Evolutionary conservation across 2,329 filamentous ascomycete species (phyloP), one percentile per base, ranked within the genome.

Genomic region (Nigrospora sphaerica): DNA sequence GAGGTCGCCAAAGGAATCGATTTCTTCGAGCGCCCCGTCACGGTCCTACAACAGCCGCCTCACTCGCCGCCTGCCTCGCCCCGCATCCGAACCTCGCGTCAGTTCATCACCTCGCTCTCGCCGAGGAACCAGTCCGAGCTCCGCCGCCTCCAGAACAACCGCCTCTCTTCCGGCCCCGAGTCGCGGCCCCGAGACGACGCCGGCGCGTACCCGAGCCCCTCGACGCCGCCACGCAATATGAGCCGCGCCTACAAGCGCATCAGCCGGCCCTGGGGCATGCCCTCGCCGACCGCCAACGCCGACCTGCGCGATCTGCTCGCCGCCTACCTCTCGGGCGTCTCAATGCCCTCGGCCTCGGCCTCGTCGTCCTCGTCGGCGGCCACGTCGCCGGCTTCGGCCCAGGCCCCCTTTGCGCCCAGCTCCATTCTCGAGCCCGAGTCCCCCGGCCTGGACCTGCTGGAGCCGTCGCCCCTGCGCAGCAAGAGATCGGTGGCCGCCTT

Each of bases 1-100:
- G 47, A 54, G 6, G 58, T 61, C 6, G 47, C 57, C 14, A 50
- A 56, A 49, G 58, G 53, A 31, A 60, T 61, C 46, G 54, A 58
- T 35, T 49, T 58, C 42, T 61, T 61, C 45, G 55, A 53, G 23
- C 52, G 50, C 1, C 54, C 50, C 7, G 16, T 36, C 31, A 19
- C 40, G 13, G 32, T 40, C 37, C 16, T 38, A 17, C 31, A 28
- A 16, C 6, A 32, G 39, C 16, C 37, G 5, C 16, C 19, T 14
- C 12, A 11, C n/a, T 37, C 32, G 40, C 46, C 46, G 16, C 23
- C 42, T 9, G 44, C 45, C n/a, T 43, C 51, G 10, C 51, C 56
- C n/a, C 9, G 18, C 18, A 31, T 33, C 17, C 42, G 42, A 12
- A 10, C n/a, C 13, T 31, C 42, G 18, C 53, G 54, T n/a, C 54